phyloP scores from a whole-genome alignment of 2,329 filamentous ascomycete species.

The Bipolaris cookei region DNA sequence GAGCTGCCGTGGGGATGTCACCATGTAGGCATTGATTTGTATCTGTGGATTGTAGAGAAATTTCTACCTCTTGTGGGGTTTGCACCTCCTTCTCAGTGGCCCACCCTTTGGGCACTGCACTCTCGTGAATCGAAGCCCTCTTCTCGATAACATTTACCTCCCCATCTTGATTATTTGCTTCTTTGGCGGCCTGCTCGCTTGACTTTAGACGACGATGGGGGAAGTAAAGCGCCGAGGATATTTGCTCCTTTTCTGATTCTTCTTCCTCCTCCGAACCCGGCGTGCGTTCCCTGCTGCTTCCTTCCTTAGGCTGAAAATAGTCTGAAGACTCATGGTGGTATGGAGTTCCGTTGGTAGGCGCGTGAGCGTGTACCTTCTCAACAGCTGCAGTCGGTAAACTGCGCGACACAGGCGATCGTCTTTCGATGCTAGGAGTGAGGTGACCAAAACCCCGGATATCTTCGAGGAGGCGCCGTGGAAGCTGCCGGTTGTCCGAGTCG shows the following conservation, averaged over 20 bases:
- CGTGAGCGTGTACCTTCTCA: conserved; percentile 41
- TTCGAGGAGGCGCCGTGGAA: conserved; percentile 61
- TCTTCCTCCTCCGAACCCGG: conserved; percentile 53
- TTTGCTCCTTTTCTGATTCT: conserved; percentile 81
- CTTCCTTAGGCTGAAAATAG: conserved; percentile 37
- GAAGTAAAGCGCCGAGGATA: conserved; percentile 83
- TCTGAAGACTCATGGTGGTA: conserved; percentile 31
- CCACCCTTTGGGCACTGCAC: conserved; percentile 39
- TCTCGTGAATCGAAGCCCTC: conserved; percentile 34
- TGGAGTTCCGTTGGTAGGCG: conserved; percentile 22
- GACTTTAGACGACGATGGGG: conserved; percentile 69
- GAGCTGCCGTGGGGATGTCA: conserved; percentile 56
- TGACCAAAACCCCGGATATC: conserved; percentile 64
- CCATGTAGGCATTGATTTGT: conserved; percentile 67
- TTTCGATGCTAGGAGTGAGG: conserved; percentile 55
- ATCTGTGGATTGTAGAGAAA: conserved; percentile 65
- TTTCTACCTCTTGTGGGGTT: conserved; percentile 63
- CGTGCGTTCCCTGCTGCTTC: conserved; percentile 32
- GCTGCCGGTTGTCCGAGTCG: conserved; percentile 19
- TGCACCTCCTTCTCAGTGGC: conserved; percentile 39
- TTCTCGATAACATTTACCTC: conserved; percentile 37
- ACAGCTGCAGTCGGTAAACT: conserved; percentile 51
- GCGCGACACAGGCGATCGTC: conserved; percentile 60
- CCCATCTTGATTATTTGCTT: conserved; percentile 32
- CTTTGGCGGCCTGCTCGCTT: conserved; percentile 44